Evolutionary conservation across 2,329 filamentous ascomycete genomes (phyloP).

Genomic region (Aureobasidium mangrovei): DNA sequence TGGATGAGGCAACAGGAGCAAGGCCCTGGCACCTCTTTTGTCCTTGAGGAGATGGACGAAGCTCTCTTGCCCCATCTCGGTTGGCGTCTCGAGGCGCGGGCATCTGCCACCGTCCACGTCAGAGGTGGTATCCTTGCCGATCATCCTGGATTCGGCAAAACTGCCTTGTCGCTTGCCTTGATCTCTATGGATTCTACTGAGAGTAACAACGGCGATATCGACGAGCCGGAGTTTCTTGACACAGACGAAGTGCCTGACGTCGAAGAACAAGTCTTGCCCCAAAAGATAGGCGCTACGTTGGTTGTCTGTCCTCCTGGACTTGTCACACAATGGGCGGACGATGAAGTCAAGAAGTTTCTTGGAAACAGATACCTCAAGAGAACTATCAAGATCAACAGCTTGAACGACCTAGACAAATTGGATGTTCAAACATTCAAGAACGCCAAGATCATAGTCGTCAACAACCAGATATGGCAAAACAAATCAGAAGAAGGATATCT

Average conservation of each 20-base stretch:
- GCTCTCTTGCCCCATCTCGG: slow-evolving; percentile 34
- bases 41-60: slow-evolving; percentile 51
- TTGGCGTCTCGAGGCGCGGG: slow-evolving; percentile 51
- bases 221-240: neutral
- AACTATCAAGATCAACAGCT: slow-evolving; percentile 37
- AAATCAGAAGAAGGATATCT: slow-evolving; percentile 37
- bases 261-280: slow-evolving; percentile 26
- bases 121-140: slow-evolving; percentile 56
- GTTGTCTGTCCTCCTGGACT: slow-evolving; percentile 51
- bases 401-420: slow-evolving; percentile 32
- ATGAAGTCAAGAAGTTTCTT: slow-evolving; percentile 46
- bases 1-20: slow-evolving; percentile 54
- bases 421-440: slow-evolving; percentile 38
- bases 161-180: slow-evolving; percentile 49
- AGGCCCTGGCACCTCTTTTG: slow-evolving; percentile 32
- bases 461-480: slow-evolving; percentile 40
- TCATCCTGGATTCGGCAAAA: slow-evolving; percentile 60
- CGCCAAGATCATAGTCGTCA: slow-evolving; percentile 48
- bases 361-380: slow-evolving; percentile 20
- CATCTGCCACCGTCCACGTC: slow-evolving; percentile 33
- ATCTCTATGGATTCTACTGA: slow-evolving; percentile 32
- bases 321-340: slow-evolving; percentile 46
- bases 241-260: neutral
- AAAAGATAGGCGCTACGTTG: slow-evolving; percentile 46
- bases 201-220: slow-evolving; percentile 27